A percentile compares a stretch with the other conserved stretches of the same genome.
Conservation (phyloP, 2,329 filamentous ascomycete species). For the Ophiocordyceps australis region DNA sequence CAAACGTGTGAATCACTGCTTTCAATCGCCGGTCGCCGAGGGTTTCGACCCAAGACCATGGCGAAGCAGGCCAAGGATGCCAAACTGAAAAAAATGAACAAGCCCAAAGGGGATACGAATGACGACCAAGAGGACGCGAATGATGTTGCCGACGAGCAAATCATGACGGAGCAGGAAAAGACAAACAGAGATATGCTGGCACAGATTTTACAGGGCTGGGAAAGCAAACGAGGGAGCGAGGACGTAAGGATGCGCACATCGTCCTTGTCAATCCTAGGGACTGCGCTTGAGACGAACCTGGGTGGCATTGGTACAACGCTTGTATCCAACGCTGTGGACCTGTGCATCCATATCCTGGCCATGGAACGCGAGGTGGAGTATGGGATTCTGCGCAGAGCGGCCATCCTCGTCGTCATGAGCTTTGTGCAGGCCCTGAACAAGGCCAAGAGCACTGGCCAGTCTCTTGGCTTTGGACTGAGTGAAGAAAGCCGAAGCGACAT, state of each 20-base stretch:
- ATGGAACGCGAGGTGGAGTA: conserved; percentile 41
- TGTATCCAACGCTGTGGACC: conserved; percentile 38
- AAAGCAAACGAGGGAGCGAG: conserved; percentile 45
- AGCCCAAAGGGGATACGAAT: conserved; percentile 27
- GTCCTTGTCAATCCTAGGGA: conserved; percentile 46
- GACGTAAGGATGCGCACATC: conserved; percentile 54
- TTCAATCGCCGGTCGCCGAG: conserved; percentile 44
- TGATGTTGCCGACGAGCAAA: conserved; percentile 25
- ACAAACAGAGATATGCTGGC: conserved; percentile 30
- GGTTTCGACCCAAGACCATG: conserved; percentile 39
- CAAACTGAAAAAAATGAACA: conserved; percentile 25
- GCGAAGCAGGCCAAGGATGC: conserved; percentile 33
- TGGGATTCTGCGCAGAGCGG: conserved; percentile 48
- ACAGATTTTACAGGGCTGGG: conserved; percentile 49
- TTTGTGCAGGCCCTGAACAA: conserved; percentile 41
- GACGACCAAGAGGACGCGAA: conserved; percentile 19
- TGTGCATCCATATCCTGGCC: conserved; percentile 42
- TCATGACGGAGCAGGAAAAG: conserved; percentile 21
- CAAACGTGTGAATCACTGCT: conserved; percentile 40
- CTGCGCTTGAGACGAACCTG: conserved; percentile 40
- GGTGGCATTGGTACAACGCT: conserved; percentile 32
- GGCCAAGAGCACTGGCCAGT: conserved; percentile 25
- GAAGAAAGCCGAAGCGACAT: conserved; percentile 41
- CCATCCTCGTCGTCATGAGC: conserved; percentile 42
- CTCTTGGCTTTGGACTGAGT: conserved; percentile 33